Conservation (phyloP, 1,284 basidiomycete genomes). For the Leccinum fuscescens region DNA sequence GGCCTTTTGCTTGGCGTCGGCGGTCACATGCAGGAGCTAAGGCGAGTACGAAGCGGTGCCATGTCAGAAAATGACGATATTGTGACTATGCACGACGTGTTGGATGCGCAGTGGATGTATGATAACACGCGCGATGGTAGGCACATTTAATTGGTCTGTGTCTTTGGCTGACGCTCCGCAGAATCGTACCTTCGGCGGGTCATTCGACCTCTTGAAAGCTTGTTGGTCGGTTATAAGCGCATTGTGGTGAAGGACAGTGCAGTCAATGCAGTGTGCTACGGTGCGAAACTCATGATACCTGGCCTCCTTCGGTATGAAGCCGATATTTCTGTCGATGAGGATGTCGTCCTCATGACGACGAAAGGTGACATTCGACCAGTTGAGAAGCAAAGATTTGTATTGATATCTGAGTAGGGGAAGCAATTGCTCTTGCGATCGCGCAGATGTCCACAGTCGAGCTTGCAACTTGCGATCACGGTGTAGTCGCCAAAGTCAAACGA, state of each 20-base stretch:
- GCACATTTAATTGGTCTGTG: slow-evolving; percentile 18
- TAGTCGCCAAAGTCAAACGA: slow-evolving; percentile 98
- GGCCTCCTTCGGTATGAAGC: slow-evolving; percentile 96
- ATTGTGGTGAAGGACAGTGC: slow-evolving; percentile 99
- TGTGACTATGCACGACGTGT: slow-evolving; percentile 99
- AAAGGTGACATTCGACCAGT: slow-evolving; percentile 59
- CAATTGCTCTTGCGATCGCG: slow-evolving; percentile 95
- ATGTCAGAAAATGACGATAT: slow-evolving; percentile 98
- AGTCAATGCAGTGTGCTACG: slow-evolving; percentile 99
- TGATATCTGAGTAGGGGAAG: slow-evolving; percentile 64
- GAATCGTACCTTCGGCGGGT: slow-evolving; percentile 96
- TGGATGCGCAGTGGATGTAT: slow-evolving; percentile 99
- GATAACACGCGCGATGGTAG: slow-evolving; percentile 97
- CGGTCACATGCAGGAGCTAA: slow-evolving; percentile 99
- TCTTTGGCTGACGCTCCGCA: slow-evolving; percentile 34
- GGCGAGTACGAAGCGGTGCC: slow-evolving; percentile 93
- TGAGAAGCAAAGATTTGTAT: background rate
- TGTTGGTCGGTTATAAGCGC: slow-evolving; percentile 96
- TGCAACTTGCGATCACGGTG: slow-evolving; percentile 97
- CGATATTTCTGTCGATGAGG: slow-evolving; percentile 94
- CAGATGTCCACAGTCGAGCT: slow-evolving; percentile 99
- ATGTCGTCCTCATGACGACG: slow-evolving; percentile 99
- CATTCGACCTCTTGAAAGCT: slow-evolving; percentile 91
- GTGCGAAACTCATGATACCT: slow-evolving; percentile 99
- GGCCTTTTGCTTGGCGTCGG: slow-evolving; percentile 95